Evolutionary conservation across 129 eudicot genomes (phyloP).

Genomic region (Centaurea solstitialis): DNA sequence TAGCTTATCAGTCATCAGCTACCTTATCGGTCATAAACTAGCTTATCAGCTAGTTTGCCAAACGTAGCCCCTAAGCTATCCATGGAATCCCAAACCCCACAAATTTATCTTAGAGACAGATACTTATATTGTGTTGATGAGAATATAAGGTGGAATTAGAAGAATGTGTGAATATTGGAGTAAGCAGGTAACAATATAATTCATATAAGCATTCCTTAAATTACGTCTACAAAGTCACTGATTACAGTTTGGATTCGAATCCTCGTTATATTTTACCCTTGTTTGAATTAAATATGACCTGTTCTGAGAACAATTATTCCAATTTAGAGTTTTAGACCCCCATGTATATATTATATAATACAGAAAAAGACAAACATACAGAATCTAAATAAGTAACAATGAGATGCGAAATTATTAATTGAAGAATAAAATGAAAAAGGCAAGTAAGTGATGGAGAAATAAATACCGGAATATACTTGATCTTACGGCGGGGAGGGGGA

Average conservation of each 20-base stretch:
- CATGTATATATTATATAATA: background rate
- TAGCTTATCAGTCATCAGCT: no score
- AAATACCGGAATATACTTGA: constrained; percentile 87
- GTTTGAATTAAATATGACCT: background rate
- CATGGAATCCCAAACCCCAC: background rate
- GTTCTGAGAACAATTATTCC: background rate
- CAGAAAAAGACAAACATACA: background rate
- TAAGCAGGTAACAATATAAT: background rate
- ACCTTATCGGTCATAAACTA: no score
- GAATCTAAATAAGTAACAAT: constrained; percentile 4
- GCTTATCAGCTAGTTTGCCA: no score
- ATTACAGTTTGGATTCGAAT: background rate
- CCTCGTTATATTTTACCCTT: background rate
- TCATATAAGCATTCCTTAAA: no score
- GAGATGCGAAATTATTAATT: background rate
- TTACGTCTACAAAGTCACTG: background rate
- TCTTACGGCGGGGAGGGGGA: constrained; percentile 63
- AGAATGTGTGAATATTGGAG: background rate
- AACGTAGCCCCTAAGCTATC: no score
- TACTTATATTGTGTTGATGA: background rate
- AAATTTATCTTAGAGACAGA: background rate
- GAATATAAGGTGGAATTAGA: background rate
- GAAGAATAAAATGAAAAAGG: background rate
- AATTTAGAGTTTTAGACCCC: no score
- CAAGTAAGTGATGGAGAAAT: constrained; percentile 19